Evolutionary conservation across 179 eudicot species (phyloP), one percentile per base, ranked within the genome.

Genomic region (Amaranthus tricolor): DNA sequence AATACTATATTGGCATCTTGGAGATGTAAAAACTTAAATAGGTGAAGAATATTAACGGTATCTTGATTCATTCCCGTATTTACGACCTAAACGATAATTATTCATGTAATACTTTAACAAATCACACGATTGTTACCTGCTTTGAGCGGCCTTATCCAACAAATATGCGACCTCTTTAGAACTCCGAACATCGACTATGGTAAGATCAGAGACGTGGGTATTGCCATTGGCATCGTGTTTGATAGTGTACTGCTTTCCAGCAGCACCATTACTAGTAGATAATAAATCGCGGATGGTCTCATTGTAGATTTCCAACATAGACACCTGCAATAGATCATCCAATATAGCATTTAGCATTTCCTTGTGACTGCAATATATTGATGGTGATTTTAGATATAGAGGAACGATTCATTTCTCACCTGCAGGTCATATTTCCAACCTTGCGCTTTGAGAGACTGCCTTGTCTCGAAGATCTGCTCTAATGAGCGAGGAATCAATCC

Each of bases 401-500:
- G 65, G 62, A 47, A 50, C 72, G 69, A 64, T 50, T 62, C 3
- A 19, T 57, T 67, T 54, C 82, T 78, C 55, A 92, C 98, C 97
- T 94, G 97, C 85, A 94, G 82, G 52, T 94, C 98, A 76, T 92
- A 94, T 79, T 89, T 94, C 98, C 98, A 94, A 15, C 97, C 98
- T 83, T 90, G 97, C 31, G 88, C 64, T 82, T 87, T 84, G 71
- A 94, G 96, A 73, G 83, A 74, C 78, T 94, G 90, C 75, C 86
- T 86, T 6, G 96, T 84, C 78, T 88, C 88, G 81, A 94, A 94
- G 52, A 94, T 94, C 76, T 94, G 98, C 76, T 94, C 95, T 40
- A 94, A 76, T 9, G 98, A 88, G 56, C 97, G 96, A 24, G 98
- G 98, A 75, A 94, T 94, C 81, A 94, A 66, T 71, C 98, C 98